These are phyloP conservation scores for Saccharomyces hybrid DNA, from an alignment of 1,139 yeast species.

Conservation along the genomic window DNA sequence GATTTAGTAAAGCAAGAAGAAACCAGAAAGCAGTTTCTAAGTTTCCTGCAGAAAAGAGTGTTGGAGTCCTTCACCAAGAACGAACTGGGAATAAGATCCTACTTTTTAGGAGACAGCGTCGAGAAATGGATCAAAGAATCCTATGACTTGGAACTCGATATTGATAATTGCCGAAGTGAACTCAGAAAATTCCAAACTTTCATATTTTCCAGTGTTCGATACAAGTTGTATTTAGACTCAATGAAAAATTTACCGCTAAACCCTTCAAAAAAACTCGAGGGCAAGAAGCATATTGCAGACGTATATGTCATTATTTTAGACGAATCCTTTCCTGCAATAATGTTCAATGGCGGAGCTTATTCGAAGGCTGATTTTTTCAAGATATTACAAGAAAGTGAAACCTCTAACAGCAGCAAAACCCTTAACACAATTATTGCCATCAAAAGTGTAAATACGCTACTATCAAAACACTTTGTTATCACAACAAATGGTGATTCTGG, in stretches of 20 bases:
- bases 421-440: slow-evolving; percentile 14
- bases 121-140: slow-evolving; percentile 13
- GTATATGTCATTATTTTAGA: slow-evolving; percentile 8
- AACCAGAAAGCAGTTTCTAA: slow-evolving; percentile 1
- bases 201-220: slow-evolving; percentile 9
- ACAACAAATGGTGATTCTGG: slow-evolving; percentile 17
- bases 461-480: slow-evolving; percentile 16
- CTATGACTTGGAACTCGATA: slow-evolving; percentile 12
- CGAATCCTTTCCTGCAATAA: background rate
- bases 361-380: background rate
- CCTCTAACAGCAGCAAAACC: slow-evolving; percentile 8
- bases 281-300: slow-evolving; percentile 9
- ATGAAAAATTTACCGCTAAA: slow-evolving; percentile 2
- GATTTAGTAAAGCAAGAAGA: background rate
- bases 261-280: background rate
- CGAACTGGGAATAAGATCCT: slow-evolving; percentile 2
- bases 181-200: slow-evolving; percentile 7
- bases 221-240: slow-evolving; percentile 11
- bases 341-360: background rate
- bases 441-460: slow-evolving; percentile 7
- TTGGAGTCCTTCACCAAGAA: slow-evolving; percentile 2
- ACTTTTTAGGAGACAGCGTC: slow-evolving; percentile 13
- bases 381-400: background rate
- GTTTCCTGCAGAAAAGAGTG: slow-evolving; percentile 1
- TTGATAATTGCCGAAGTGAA: slow-evolving; percentile 6